Percentiles rank a stretch among this genome's conserved stretches.
Conservation (phyloP, 139 green algal genomes). For the Auxenochlorella pyrenoidosa region DNA sequence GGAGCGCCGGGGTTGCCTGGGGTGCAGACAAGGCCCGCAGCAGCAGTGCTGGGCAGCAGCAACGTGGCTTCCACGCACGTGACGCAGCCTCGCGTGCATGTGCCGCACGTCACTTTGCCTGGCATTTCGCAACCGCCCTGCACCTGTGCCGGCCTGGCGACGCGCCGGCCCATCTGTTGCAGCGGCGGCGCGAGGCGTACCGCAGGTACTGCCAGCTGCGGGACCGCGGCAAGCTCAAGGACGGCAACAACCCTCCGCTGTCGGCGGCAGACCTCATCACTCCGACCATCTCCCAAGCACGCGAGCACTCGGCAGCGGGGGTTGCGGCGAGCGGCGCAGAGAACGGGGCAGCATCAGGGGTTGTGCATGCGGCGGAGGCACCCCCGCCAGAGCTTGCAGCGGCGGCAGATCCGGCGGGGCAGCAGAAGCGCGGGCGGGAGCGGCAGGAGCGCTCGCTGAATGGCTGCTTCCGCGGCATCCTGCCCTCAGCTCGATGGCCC, state of each 20-base stretch:
- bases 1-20: neutral
- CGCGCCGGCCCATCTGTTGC: neutral
- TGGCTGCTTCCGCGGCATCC: neutral
- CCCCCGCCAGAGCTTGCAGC: neutral
- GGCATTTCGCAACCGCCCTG: too few relatives aligned
- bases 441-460: too few relatives aligned
- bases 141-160: neutral
- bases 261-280: neutral
- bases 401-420: neutral
- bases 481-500: neutral
- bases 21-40: too few relatives aligned
- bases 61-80: neutral
- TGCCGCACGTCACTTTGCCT: neutral
- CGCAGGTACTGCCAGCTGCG: constrained; percentile 25
- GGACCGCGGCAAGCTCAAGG: neutral
- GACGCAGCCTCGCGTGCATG: neutral
- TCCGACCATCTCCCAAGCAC: neutral
- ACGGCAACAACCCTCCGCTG: constrained; percentile 12
- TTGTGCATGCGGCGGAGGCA: too few relatives aligned
- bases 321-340: neutral
- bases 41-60: neutral
- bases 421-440: neutral
- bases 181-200: constrained; percentile 12
- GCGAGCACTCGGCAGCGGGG: too few relatives aligned
- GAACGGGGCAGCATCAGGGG: neutral